These are phyloP conservation scores for Stephanodiscus minutulus DNA, from an alignment of 108 stramenopile species.

Conservation along the genomic window DNA sequence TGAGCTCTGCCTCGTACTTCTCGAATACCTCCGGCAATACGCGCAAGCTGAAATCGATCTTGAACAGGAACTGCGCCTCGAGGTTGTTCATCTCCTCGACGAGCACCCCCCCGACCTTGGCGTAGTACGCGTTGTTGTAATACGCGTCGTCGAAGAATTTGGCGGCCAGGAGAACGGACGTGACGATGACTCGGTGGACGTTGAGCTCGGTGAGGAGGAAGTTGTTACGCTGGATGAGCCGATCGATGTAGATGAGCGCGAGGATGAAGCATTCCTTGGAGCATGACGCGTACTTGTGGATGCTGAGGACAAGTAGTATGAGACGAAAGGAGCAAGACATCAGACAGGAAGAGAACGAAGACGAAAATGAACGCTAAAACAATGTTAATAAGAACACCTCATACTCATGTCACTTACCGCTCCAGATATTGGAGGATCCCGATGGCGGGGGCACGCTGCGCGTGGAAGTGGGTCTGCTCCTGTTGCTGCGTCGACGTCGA, in stretches of 20 bases:
- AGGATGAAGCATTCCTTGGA: conserved; percentile 97
- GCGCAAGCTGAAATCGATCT: conserved; percentile 94
- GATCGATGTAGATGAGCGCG: conserved; percentile 98
- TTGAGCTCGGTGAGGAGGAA: conserved; percentile 94
- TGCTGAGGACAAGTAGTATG: conserved; percentile 44
- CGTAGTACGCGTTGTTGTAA: conserved; percentile 99
- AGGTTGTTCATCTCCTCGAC: conserved; percentile 92
- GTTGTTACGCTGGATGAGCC: conserved; percentile 93
- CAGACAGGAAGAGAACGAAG: not conserved
- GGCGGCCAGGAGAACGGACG: conserved; percentile 93
- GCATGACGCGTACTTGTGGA: conserved; percentile 96
- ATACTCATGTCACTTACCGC: conserved; percentile 57
- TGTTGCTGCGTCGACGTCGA: conserved; percentile 68
- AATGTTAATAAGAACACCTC: not conserved
- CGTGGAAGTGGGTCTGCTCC: conserved; percentile 94
- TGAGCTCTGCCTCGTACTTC: conserved; percentile 82
- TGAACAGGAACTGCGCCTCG: conserved; percentile 95
- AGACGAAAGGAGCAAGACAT: conserved; percentile 3
- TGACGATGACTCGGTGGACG: conserved; percentile 96
- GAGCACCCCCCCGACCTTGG: conserved; percentile 91
- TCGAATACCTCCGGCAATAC: conserved; percentile 86
- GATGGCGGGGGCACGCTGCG: conserved; percentile 92
- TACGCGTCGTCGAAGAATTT: conserved; percentile 99
- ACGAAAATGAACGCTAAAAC: not conserved
- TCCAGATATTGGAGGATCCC: conserved; percentile 91